Conservation (phyloP, 805 yeast genomes). For the Candida loeiensis region DNA sequence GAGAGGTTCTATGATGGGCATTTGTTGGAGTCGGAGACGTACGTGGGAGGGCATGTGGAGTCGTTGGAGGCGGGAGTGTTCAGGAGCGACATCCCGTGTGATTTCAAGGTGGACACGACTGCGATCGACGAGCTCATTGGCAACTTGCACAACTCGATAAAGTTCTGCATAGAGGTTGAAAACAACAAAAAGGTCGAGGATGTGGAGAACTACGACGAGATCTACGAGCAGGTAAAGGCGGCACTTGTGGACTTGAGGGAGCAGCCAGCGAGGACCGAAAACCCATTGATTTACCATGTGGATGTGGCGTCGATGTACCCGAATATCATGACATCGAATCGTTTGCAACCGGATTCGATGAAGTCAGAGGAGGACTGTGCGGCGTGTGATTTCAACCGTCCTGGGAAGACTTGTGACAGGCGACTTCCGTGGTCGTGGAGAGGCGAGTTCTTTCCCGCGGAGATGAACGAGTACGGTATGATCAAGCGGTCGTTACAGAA, state of each 20-base stretch:
- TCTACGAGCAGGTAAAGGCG: slow-evolving; percentile 53
- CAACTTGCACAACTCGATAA: slow-evolving; percentile 72
- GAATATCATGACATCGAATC: slow-evolving; percentile 94
- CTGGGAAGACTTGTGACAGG: slow-evolving; percentile 91
- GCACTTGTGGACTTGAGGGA: slow-evolving; percentile 56
- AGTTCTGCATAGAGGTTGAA: slow-evolving; percentile 82
- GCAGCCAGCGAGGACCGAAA: slow-evolving; percentile 64
- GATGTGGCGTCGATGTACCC: slow-evolving; percentile 99
- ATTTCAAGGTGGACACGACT: slow-evolving; percentile 74
- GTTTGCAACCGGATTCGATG: slow-evolving; percentile 98
- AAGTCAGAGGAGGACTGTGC: slow-evolving; percentile 94
- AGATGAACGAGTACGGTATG: slow-evolving; percentile 87
- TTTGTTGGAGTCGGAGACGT: slow-evolving; percentile 88
- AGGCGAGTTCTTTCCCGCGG: slow-evolving; percentile 92
- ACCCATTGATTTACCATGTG: slow-evolving; percentile 90
- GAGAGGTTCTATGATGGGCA: slow-evolving; percentile 96
- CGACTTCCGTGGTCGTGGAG: slow-evolving; percentile 96
- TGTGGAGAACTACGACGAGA: slow-evolving; percentile 75
- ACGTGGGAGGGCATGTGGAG: slow-evolving; percentile 98
- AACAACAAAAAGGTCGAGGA: slow-evolving; percentile 68
- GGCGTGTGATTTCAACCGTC: slow-evolving; percentile 93
- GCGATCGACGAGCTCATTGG: slow-evolving; percentile 75
- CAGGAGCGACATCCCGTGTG: slow-evolving; percentile 75
- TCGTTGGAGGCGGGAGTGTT: slow-evolving; percentile 97
- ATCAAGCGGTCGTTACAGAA: slow-evolving; percentile 76